Evolutionary conservation across 2,329 filamentous ascomycete species (phyloP), one percentile per base, ranked within the genome.

Genomic region (Verticillium tricorpus): DNA sequence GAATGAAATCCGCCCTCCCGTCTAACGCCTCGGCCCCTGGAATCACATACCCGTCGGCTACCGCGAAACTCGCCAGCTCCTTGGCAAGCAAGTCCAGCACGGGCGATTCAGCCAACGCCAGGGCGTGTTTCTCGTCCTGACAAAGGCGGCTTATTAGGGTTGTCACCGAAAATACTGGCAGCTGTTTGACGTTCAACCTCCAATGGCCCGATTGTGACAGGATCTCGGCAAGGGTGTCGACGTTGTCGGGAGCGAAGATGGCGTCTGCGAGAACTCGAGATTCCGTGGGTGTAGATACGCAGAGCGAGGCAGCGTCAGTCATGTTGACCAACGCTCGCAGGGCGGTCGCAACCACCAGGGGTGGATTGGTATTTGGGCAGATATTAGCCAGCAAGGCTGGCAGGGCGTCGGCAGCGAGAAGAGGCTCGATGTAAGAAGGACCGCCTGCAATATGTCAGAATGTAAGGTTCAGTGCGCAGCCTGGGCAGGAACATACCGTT

Each of bases 11-110:
- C 14, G 54, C 54, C 17, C 25, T 31, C 15, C 54, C 54, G 22
- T 6, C 31, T 14, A 31, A 56, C 12, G 14, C 5, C 28, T 34
- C 31, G 6, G 54, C 54, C 12, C 25, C 31, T 17, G 25, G 25
- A 9, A 56, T 34, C 54, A 56, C 31, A 17, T 31, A 56, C 7
- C 88, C 70, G 64, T 87, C 82, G 6, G 84, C 80, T 2, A 90
- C 86, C 52, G 89, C 85, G 69, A 91, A 89, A 61, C 83, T 87
- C 59, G 86, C 91, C 62, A 98, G 77, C 67, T 88, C 88, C 5
- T 86, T 83, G 31, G 92, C 89, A 32, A 98, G 81, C 14, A 89
- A 85, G 74, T 97, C 92, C 37, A 98, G 79, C 31, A 96, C 82
- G 6, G 91, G 91, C 12, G 81, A 82, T 40, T 88, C 88, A 12